Evolutionary conservation across 2,329 filamentous ascomycete genomes (phyloP), one percentile per base, ranked within the genome.

Genomic region (Zymoseptoria brevis): DNA sequence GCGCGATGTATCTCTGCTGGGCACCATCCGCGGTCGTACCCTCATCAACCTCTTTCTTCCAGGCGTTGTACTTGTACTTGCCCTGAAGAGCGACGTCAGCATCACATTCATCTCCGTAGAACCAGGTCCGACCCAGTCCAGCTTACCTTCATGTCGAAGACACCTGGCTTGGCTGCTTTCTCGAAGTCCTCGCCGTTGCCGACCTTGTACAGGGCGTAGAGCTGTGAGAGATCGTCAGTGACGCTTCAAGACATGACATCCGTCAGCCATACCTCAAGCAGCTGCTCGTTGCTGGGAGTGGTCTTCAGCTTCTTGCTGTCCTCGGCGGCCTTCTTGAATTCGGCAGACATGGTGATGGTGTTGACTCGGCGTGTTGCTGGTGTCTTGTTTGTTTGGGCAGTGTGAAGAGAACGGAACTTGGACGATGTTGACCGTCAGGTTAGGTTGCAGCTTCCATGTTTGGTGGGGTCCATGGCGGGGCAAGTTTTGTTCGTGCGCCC

Each of bases 11-110:
- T 71, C 82, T 78, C 73, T 84, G 80, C 82, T 95, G 87, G 19
- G 91, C 91, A 65, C 85, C 75, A 64, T 87, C 81, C 62, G 82
- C 71, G 8, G 81, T 83, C 66, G 85, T 72, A 55, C 81, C 83
- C 61, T 85, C 81, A 62, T 91, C 83, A 69, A 84, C 82, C 63
- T 85, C 70, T 71, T 85, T 81, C 76, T 90, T 78, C 90, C 90
- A 96, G 57, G 87, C 84, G 69, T 80, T 82, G 78, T 86, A 83
- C 82, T 95, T 96, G 69, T 84, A 84, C 79, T 94, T 95, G 61
- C 66, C 71, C 72, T 73, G 22, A 24, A 16, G 13, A 19, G 9
- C n/a, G 21, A 19, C 11, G 1, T 26, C 48, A 22, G 21, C 7
- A 50, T 22, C 24, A 49, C 22, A 54, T 56, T 51, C 19, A n/a